A percentile compares a stretch with the other conserved stretches of the same genome.
Evolutionary conservation across 768 basidiomycete species (phyloP).

Genomic region (Albatrellus ellisii): DNA sequence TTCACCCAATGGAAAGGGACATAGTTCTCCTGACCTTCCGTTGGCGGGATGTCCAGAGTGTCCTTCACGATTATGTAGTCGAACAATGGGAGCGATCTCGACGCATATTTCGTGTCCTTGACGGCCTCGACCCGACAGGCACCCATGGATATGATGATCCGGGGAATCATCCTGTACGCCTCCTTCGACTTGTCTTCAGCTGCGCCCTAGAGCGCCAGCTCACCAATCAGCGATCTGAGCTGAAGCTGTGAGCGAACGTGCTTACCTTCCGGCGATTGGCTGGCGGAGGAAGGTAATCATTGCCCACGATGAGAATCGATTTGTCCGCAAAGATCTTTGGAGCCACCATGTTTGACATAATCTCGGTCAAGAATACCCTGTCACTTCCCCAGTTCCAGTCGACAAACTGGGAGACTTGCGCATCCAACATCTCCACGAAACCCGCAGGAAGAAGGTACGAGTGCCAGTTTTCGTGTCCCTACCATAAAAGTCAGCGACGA

Average conservation of each 20-base stretch:
- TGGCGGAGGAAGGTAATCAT: constrained; percentile 37
- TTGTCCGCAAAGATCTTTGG: constrained; percentile 42
- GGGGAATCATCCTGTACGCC: constrained; percentile 32
- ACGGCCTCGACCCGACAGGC: constrained; percentile 59
- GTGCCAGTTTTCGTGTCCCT: constrained; percentile 39
- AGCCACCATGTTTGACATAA: constrained; percentile 44
- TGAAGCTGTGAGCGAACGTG: too few relatives aligned
- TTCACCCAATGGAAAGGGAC: constrained; percentile 67
- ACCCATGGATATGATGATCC: constrained; percentile 70
- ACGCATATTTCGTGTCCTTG: constrained; percentile 30
- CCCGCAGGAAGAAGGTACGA: constrained; percentile 45
- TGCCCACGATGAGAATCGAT: constrained; percentile 47
- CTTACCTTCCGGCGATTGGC: constrained; percentile 26
- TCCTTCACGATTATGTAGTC: constrained; percentile 57
- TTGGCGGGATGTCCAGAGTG: constrained; percentile 15
- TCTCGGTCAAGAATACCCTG: constrained; percentile 39
- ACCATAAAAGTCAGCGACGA: constrained; percentile 3
- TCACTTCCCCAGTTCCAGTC: constrained; percentile 37
- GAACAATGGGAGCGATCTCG: constrained; percentile 25
- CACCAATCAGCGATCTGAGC: too few relatives aligned
- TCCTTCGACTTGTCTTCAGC: constrained; percentile 7
- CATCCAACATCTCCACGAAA: constrained; percentile 25
- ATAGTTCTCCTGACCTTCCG: constrained; percentile 19
- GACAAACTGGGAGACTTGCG: constrained; percentile 33
- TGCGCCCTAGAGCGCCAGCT: constrained; percentile 9